Percentiles rank a stretch among this genome's conserved stretches.
Conservation (phyloP, 257 asterid genomes). For the Solanum stenotomum region DNA sequence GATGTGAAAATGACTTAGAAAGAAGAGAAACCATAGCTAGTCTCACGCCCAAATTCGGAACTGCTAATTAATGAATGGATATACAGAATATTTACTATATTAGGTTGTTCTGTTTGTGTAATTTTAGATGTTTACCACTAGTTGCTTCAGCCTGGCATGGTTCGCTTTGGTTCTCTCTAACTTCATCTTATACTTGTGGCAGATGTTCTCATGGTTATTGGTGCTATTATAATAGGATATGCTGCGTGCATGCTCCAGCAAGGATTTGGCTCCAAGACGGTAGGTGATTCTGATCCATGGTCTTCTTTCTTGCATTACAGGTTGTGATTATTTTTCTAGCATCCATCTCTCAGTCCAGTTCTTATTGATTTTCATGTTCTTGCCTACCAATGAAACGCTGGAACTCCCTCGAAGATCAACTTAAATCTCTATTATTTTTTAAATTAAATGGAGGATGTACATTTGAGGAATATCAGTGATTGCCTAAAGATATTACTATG, state of each 20-base stretch:
- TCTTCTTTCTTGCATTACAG: conserved; percentile 18
- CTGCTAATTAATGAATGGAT: background rate
- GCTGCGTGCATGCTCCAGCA: conserved; percentile 68
- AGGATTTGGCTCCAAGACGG: conserved; percentile 64
- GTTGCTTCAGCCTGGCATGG: background rate
- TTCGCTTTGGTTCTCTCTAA: background rate
- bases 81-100: background rate
- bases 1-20: background rate
- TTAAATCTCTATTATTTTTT: background rate
- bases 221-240: conserved; percentile 77
- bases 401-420: background rate
- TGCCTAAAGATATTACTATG: background rate
- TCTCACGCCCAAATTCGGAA: background rate
- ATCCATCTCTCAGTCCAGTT: background rate
- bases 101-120: background rate
- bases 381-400: background rate
- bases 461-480: background rate
- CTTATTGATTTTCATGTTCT: background rate
- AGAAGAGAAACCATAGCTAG: background rate
- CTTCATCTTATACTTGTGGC: conserved; percentile 20
- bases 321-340: background rate
- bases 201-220: conserved; percentile 85
- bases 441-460: background rate
- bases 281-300: background rate
- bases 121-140: background rate